Percentiles rank a stretch among this genome's conserved stretches.
Evolutionary conservation across 2,329 filamentous ascomycete species (phyloP).

Genomic region (Arthrobotrys sinensis): DNA sequence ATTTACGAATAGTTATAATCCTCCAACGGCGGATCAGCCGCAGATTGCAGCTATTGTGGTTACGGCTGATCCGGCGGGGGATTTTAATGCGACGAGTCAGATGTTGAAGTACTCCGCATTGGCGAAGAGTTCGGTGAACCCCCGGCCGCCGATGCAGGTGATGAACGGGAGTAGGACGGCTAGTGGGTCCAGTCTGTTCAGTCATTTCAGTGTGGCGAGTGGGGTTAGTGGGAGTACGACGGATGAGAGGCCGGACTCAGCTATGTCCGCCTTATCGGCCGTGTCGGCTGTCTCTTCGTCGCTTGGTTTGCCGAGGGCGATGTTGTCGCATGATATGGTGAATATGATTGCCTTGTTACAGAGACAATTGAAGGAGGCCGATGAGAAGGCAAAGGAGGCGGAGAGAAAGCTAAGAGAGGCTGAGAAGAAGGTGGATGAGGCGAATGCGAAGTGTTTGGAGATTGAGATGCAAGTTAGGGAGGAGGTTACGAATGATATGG

Average conservation of each 20-base stretch:
- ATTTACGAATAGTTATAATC: constrained; percentile 89
- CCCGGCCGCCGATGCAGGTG: constrained; percentile 71
- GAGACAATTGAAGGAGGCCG: constrained; percentile 79
- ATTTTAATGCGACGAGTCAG: constrained; percentile 97
- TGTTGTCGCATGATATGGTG: constrained; percentile 77
- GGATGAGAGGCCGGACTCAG: constrained; percentile 80
- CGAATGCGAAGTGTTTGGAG: constrained; percentile 76
- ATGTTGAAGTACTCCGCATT: constrained; percentile 95
- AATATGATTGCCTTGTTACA: constrained; percentile 84
- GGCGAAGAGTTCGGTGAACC: constrained; percentile 91
- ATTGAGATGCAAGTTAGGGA: constrained; percentile 89
- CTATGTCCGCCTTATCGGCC: constrained; percentile 70
- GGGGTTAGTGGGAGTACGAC: constrained; percentile 70
- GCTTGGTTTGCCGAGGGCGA: not conserved
- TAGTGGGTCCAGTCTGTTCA: constrained; percentile 51
- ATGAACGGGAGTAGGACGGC: constrained; percentile 55
- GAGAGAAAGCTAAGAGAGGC: constrained; percentile 78
- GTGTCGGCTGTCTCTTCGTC: constrained; percentile 68
- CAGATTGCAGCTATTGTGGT: constrained; percentile 97
- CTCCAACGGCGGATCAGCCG: constrained; percentile 70
- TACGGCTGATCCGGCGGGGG: constrained; percentile 90
- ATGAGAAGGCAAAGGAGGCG: constrained; percentile 79
- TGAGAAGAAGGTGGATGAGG: constrained; percentile 80
- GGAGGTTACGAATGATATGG: constrained; percentile 90
- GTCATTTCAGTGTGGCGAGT: constrained; percentile 84